phyloP scores from a whole-genome alignment of 495 filamentous ascomycete genomes.

The Aspergillus nidulans region DNA sequence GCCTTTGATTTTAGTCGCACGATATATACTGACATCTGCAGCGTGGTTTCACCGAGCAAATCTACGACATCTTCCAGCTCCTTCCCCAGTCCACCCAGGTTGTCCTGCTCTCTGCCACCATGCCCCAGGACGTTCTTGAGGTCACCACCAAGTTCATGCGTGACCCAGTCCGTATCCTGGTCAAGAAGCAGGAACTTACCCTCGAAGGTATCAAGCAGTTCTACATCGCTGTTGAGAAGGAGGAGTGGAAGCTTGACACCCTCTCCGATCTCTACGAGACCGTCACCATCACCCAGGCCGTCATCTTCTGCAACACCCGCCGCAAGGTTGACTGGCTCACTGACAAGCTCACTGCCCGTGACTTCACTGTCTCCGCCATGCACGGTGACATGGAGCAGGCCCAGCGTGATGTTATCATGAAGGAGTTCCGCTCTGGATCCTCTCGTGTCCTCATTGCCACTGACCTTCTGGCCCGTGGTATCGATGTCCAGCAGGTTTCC shows the following conservation, averaged over 20 bases:
- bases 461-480: conserved; percentile 95
- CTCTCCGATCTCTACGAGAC: conserved; percentile 99
- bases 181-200: conserved; percentile 98
- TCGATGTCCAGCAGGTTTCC: conserved; percentile 98
- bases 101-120: conserved; percentile 92
- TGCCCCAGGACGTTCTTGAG: conserved; percentile 98
- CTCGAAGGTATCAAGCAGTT: conserved; percentile 99
- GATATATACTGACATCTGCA: conserved; percentile 23
- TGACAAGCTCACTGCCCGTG: conserved; percentile 94
- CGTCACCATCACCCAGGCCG: conserved; percentile 97
- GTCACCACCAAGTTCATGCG: conserved; percentile 99
- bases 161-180: conserved; percentile 96
- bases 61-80: conserved; percentile 99
- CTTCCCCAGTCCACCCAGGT: conserved; percentile 97
- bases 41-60: conserved; percentile 99
- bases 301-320: conserved; percentile 99
- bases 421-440: conserved; percentile 97
- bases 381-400: conserved; percentile 98
- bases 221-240: conserved; percentile 99
- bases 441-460: conserved; percentile 98
- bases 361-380: conserved; percentile 99
- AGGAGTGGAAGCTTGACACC: conserved; percentile 99
- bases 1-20: background rate
- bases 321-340: conserved; percentile 99
- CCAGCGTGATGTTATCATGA: conserved; percentile 98